Base-by-base conservation (phyloP, 148 eudicot species). In the Spergularia bocconei region DNA sequence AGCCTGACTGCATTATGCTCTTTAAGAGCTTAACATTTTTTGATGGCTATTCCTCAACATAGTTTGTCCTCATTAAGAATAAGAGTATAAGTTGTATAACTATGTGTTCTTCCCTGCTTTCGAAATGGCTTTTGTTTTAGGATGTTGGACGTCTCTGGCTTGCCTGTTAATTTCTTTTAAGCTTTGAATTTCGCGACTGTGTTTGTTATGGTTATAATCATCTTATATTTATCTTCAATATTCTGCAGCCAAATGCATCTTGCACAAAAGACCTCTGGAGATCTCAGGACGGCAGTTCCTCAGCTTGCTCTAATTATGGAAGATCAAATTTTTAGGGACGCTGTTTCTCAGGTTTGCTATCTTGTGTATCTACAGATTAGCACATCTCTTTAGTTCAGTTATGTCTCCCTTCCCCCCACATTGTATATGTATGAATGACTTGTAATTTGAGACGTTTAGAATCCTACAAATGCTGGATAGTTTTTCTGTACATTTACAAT, bases 301-400 rank as follows among this genome's bases (percentile, higher is more conserved):
- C 62, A 25, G 53, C 74, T 74, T 74, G 70, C 84, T 65, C 55
- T 53, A 13, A 51, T 56, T 62, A 66, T 83, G 75, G 82, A 83
- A 73, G 51, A 51, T 63, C 82, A 66, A 68, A 64, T 83, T 13
- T 76, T 77, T 64, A 39, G 9, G 66, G 72, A 64, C 65, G 86
- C 83, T 63, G 52, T 33, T 48, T 81, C 85, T 44, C 65, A 79
- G 86, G 88, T 85, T 2, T 50, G 38, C 75, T 36, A 19, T 74
- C 53, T 72, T 48, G 12, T 59, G 52, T 58, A 33, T 61, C 14
- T 51, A 11, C 13, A n/a, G 72, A 52, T 52, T 39, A 13, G 57
- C 8, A 5, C 56, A 44, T 44, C 17, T 65, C 39, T 64, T 33
- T 29, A 54, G 38, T 65, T 55, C 5, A 13, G 56, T 44, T 5